phyloP scores from a whole-genome alignment of 2,329 filamentous ascomycete species.

The Alternaria consortialis region DNA sequence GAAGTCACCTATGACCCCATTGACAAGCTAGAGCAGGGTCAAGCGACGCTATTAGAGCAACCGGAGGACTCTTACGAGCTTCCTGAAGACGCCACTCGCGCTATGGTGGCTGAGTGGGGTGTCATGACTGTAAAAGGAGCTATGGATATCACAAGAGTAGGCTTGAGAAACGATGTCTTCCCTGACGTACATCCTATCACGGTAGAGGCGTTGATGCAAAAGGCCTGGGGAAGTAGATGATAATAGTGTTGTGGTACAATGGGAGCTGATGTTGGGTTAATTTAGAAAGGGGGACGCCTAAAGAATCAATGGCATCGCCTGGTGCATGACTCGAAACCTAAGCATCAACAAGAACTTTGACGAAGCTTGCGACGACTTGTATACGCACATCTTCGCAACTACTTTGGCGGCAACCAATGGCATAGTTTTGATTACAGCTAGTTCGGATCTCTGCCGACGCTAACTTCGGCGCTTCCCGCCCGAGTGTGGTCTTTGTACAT shows the following conservation, averaged over 20 bases:
- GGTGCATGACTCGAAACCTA: not conserved
- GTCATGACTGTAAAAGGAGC: constrained; percentile 16
- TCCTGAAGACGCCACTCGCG: constrained; percentile 5
- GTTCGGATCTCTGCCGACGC: not conserved
- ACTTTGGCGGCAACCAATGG: not conserved
- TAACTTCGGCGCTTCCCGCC: not conserved
- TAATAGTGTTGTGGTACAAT: not conserved
- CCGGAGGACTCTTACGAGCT: constrained; percentile 12
- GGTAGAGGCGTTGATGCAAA: constrained; percentile 17
- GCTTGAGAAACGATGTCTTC: constrained; percentile 17
- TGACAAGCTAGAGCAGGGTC: constrained; percentile 9
- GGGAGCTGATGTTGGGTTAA: not conserved
- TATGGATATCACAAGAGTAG: constrained; percentile 15
- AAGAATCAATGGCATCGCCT: not conserved
- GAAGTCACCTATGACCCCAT: constrained; percentile 20
- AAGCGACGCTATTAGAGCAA: constrained; percentile 20
- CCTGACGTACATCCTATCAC: constrained; percentile 17
- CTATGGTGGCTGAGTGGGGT: constrained; percentile 13
- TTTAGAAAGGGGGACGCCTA: too few relatives aligned
- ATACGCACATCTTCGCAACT: not conserved
- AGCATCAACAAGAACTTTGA: not conserved
- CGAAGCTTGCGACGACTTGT: constrained; percentile 1
- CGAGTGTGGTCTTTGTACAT: not conserved
- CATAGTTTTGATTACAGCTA: not conserved
- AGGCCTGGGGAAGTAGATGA: constrained; percentile 18